These are phyloP conservation scores for Forsythia suspensa DNA, from an alignment of 257 asterid genomes.

Conservation along the genomic window DNA sequence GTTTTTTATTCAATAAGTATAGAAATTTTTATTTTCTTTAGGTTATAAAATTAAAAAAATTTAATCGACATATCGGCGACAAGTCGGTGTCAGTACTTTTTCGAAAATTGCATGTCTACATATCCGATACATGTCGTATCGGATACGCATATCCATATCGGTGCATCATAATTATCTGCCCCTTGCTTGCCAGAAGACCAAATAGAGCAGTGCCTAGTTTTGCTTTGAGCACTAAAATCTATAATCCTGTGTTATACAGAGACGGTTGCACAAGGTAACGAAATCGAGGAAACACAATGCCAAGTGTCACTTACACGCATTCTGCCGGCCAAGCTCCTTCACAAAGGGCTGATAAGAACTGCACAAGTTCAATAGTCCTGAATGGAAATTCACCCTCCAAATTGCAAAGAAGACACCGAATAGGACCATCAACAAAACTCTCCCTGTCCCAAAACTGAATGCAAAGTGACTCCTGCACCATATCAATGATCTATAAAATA, in stretches of 20 bases:
- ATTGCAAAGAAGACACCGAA: slow-evolving; percentile 84
- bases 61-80: too few relatives aligned
- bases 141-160: too few relatives aligned
- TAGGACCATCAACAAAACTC: slow-evolving; percentile 90
- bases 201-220: background rate
- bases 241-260: background rate
- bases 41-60: too few relatives aligned
- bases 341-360: slow-evolving; percentile 74
- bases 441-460: slow-evolving; percentile 92
- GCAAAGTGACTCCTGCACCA: slow-evolving; percentile 86
- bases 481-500: slow-evolving; percentile 27
- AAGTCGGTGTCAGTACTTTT: too few relatives aligned
- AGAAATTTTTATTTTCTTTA: too few relatives aligned
- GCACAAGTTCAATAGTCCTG: slow-evolving; percentile 62
- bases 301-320: slow-evolving; percentile 79
- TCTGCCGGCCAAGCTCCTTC: slow-evolving; percentile 96
- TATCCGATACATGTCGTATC: too few relatives aligned
- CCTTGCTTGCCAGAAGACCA: background rate
- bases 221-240: background rate
- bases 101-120: too few relatives aligned
- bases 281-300: slow-evolving; percentile 6
- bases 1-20: too few relatives aligned
- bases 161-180: background rate
- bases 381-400: slow-evolving; percentile 91
- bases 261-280: background rate